Evolutionary conservation across 768 basidiomycete genomes (phyloP).

Genomic region (Russula sp.): DNA sequence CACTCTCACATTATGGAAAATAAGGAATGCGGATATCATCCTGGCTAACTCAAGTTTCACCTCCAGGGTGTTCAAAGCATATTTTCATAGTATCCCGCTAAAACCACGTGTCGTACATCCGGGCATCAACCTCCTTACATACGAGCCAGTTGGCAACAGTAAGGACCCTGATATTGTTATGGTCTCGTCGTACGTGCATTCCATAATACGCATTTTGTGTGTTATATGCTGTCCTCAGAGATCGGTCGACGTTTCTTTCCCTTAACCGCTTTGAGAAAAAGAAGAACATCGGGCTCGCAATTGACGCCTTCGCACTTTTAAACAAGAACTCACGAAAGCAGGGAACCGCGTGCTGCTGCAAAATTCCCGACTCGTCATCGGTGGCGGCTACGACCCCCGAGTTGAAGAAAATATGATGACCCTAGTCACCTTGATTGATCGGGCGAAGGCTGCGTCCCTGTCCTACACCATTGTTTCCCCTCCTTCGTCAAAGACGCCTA

Average conservation of each 20-base stretch:
- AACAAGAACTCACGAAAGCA: slow-evolving; percentile 33
- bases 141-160: slow-evolving; percentile 46
- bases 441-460: slow-evolving; percentile 53
- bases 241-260: slow-evolving; percentile 74
- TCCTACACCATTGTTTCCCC: slow-evolving; percentile 58
- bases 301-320: slow-evolving; percentile 71
- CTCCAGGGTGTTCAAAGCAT: slow-evolving; percentile 67
- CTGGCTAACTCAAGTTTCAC: slow-evolving; percentile 93
- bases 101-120: slow-evolving; percentile 87
- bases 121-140: slow-evolving; percentile 81
- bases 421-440: slow-evolving; percentile 58
- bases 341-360: slow-evolving; percentile 29
- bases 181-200: slow-evolving; percentile 54
- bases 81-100: slow-evolving; percentile 65
- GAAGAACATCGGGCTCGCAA: slow-evolving; percentile 84
- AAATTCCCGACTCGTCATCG: slow-evolving; percentile 69
- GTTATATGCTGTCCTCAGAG: slow-evolving; percentile 38
- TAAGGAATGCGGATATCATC: slow-evolving; percentile 83
- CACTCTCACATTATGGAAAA: slow-evolving; percentile 3
- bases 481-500: slow-evolving; percentile 37
- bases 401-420: slow-evolving; percentile 79
- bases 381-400: slow-evolving; percentile 90
- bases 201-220: background rate
- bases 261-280: slow-evolving; percentile 95
- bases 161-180: slow-evolving; percentile 51